Percentiles rank a stretch among this genome's conserved stretches.
Evolutionary conservation across 2,329 filamentous ascomycete genomes (phyloP).

Genomic region (Stachybotrys elegans): DNA sequence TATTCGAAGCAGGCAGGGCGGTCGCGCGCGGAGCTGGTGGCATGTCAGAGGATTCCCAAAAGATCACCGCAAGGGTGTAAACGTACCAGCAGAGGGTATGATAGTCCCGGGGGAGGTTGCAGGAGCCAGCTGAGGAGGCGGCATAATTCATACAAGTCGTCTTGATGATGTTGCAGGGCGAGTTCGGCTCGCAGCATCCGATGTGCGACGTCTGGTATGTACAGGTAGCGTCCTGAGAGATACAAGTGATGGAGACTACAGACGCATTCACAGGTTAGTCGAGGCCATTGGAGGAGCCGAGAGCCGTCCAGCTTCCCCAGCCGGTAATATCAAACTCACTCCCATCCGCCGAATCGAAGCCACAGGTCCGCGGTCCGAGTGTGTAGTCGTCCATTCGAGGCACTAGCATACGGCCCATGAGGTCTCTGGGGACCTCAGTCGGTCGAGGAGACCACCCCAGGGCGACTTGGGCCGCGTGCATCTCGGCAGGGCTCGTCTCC

Average conservation of each 20-base stretch:
- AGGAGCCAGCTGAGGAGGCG: constrained; percentile 16
- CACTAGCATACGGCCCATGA: constrained; percentile 23
- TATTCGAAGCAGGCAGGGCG: constrained; percentile 22
- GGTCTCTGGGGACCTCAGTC: constrained; percentile 21
- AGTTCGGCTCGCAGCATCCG: constrained; percentile 25
- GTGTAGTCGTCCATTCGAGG: constrained; percentile 22
- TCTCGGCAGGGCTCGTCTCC: constrained; percentile 17
- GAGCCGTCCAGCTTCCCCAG: too few relatives aligned
- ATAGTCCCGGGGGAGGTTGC: constrained; percentile 20
- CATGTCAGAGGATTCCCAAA: constrained; percentile 3
- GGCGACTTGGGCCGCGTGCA: constrained; percentile 17
- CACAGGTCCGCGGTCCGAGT: constrained; percentile 22
- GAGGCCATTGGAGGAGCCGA: too few relatives aligned
- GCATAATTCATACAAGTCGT: constrained; percentile 26
- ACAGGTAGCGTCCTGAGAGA: constrained; percentile 19
- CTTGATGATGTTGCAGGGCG: constrained; percentile 22
- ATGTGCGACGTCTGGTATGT: constrained; percentile 18
- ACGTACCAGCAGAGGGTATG: constrained; percentile 31
- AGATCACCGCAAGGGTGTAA: background rate
- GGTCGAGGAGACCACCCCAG: constrained; percentile 25
- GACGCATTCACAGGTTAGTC: too few relatives aligned
- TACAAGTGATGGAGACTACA: constrained; percentile 24
- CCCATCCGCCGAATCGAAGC: constrained; percentile 18
- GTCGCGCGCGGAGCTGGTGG: constrained; percentile 9
- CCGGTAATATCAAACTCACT: constrained; percentile 20